These are phyloP conservation scores for Candida boleticola DNA, from an alignment of 805 yeast genomes.

Conservation along the genomic window DNA sequence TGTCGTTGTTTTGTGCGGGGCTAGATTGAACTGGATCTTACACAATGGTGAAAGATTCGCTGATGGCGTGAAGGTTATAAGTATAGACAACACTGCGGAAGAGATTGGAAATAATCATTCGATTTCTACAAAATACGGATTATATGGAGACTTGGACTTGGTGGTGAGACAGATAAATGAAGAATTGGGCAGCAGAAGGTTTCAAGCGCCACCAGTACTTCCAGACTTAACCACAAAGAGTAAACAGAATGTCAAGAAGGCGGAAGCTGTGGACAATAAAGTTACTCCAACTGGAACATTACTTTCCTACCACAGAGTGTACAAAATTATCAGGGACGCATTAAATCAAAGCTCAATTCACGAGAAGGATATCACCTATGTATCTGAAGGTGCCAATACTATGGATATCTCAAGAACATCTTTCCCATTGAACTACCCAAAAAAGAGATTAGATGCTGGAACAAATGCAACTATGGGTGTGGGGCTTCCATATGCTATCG, in stretches of 20 bases:
- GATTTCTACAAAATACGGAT: slow-evolving; percentile 35
- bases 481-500: slow-evolving; percentile 68
- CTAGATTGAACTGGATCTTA: slow-evolving; percentile 70
- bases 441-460: slow-evolving; percentile 65
- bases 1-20: slow-evolving; percentile 59
- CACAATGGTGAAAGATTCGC: slow-evolving; percentile 62
- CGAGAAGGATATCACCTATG: slow-evolving; percentile 38
- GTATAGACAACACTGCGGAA: slow-evolving; percentile 53
- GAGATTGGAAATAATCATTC: slow-evolving; percentile 49
- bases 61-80: slow-evolving; percentile 48
- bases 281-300: slow-evolving; percentile 23
- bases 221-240: slow-evolving; percentile 23
- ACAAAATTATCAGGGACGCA: slow-evolving; percentile 43
- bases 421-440: slow-evolving; percentile 52
- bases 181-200: slow-evolving; percentile 18
- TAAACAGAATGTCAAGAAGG: slow-evolving; percentile 28
- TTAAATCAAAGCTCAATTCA: slow-evolving; percentile 6
- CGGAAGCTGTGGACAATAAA: slow-evolving; percentile 24
- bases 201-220: slow-evolving; percentile 31
- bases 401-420: slow-evolving; percentile 70
- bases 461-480: slow-evolving; percentile 80
- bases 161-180: slow-evolving; percentile 35
- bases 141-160: slow-evolving; percentile 55
- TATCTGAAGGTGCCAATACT: slow-evolving; percentile 75
- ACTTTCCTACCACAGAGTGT: slow-evolving; percentile 48